These are phyloP conservation scores for Lathyrus tuberosus DNA, from an alignment of 306 rosid species.

Conservation along the genomic window DNA sequence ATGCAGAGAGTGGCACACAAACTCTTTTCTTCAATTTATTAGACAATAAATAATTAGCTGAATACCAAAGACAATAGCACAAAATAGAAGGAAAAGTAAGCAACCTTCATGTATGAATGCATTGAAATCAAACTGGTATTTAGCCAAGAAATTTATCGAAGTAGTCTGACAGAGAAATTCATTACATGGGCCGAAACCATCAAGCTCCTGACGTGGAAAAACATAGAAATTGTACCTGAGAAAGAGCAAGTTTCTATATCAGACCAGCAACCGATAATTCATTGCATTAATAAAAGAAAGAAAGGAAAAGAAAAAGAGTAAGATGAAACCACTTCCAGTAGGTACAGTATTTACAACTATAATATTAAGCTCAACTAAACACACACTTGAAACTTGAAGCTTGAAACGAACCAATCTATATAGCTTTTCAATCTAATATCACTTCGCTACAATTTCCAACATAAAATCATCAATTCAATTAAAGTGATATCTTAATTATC, in stretches of 20 bases:
- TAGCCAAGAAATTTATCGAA: conserved; percentile 89
- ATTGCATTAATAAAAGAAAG: conserved; percentile 27
- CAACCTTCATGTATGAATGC: conserved; percentile 82
- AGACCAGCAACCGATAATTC: conserved; percentile 34
- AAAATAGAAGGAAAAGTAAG: conserved; percentile 39
- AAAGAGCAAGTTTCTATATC: conserved; percentile 31
- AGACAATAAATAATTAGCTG: not conserved
- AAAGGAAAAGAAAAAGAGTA: not conserved
- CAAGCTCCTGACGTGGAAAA: conserved; percentile 82
- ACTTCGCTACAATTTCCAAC: not conserved
- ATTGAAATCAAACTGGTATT: conserved; percentile 89
- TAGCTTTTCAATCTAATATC: not conserved
- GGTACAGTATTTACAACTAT: conserved; percentile 19
- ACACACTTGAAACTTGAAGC: not conserved
- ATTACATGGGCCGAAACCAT: conserved; percentile 48
- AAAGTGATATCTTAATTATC: too few relatives aligned
- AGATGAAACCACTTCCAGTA: conserved; percentile 23
- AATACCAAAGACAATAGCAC: conserved; percentile 20
- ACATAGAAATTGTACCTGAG: conserved; percentile 85
- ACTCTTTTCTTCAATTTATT: conserved; percentile 29
- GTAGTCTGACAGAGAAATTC: conserved; percentile 94
- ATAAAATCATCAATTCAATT: not conserved
- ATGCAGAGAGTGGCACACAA: conserved; percentile 7
- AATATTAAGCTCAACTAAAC: not conserved
- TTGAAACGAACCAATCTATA: not conserved